Base-by-base conservation (phyloP, 208 protist species). In the Trypanosoma rangeli region DNA sequence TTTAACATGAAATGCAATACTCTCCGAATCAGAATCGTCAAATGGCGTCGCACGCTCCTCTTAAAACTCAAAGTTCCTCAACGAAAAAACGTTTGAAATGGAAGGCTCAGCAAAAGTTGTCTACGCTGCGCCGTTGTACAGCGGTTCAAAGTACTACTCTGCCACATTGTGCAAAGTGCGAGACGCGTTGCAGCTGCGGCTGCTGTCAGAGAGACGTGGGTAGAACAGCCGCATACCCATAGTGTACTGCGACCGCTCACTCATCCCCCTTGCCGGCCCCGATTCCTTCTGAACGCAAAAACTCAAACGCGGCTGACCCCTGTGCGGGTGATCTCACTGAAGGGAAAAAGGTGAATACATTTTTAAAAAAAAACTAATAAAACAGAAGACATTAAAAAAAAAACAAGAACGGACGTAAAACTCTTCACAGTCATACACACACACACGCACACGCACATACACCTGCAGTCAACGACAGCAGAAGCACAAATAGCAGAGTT, bases 401-500 rank as follows among this genome's bases (percentile, higher is more conserved):
- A 12, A 46, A 53, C 49, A 53, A 62, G 50, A 57, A 59, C 37
- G 18, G 37, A 56, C 33, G n/a, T n/a, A n/a, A 37, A 37, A 7
- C 33, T 53, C 24, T 20, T 68, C 48, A 49, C 39, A 56, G 28
- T 60, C 26, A 56, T 1, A 48, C 35, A 58, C 13, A 49, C 5
- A 56, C 20, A n/a, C 33, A 62, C 60, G 18, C 16, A 37, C 44
- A 65, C 15, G 76, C 56, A 71, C 54, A 54, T 66, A 62, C 55
- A 67, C 29, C n/a, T 37, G 33, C 33, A 37, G 33, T 37, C 4
- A 7, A 7, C 33, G 7, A 37, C 7, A 7, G 4, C 33, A 2
- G 33, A 37, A 37, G 2, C 7, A 37, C 2, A 37, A 37, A 37
- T 37, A 37, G 7, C 2, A 37, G 7, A 37, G 7, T 7, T n/a